These are phyloP conservation scores for Zanthoxylum bungeanum DNA, from an alignment of 345 rosid species.

Conservation along the genomic window DNA sequence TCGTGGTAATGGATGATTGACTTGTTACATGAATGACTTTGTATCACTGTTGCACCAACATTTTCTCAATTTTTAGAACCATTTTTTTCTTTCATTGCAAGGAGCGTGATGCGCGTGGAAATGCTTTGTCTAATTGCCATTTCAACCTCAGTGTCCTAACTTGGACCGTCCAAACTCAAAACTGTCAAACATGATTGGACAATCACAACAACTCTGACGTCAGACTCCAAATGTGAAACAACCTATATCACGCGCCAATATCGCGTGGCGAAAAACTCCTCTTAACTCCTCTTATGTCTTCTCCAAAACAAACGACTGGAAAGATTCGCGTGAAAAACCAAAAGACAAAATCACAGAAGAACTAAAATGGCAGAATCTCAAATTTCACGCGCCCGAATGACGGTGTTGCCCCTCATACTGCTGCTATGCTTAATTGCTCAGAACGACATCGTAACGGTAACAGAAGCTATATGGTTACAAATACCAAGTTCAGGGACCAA, in stretches of 20 bases:
- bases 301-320: neutral
- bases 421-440: slow-evolving; percentile 19
- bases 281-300: neutral
- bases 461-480: slow-evolving; percentile 76
- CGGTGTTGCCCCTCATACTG: slow-evolving; percentile 17
- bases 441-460: slow-evolving; percentile 24
- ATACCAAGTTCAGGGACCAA: slow-evolving; percentile 80
- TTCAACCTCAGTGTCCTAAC: neutral
- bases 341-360: neutral
- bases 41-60: no score
- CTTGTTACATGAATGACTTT: no score
- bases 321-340: neutral
- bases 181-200: slow-evolving; percentile 17
- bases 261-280: no score
- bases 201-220: neutral
- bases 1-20: no score
- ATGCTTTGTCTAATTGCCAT: neutral
- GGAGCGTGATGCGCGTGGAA: neutral
- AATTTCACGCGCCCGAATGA: slow-evolving; percentile 5
- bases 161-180: neutral
- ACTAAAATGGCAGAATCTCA: neutral
- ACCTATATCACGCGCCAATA: neutral
- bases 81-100: no score
- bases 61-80: no score
- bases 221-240: neutral